Percentiles rank a stretch among this genome's conserved stretches.
Conservation (phyloP, 164 flowering plant species). For the Malania oleifera region DNA sequence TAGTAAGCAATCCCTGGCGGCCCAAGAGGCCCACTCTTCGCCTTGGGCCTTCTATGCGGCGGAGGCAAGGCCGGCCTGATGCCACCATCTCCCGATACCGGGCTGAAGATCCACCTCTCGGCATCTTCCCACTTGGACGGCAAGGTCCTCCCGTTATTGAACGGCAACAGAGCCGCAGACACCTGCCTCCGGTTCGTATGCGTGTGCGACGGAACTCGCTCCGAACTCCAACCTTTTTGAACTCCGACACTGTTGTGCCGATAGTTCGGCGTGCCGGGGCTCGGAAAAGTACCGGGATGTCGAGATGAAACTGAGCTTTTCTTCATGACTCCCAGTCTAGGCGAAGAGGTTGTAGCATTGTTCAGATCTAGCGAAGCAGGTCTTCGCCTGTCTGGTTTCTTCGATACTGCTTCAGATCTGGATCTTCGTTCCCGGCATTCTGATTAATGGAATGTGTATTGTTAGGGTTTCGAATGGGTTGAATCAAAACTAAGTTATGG, state of each 20-base stretch:
- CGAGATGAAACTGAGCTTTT: constrained; percentile 39
- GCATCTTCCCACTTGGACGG: constrained; percentile 99
- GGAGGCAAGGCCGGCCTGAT: constrained; percentile 33
- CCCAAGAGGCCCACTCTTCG: constrained; percentile 94
- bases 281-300: constrained; percentile 50
- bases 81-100: constrained; percentile 53
- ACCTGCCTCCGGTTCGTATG: constrained; percentile 33
- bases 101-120: constrained; percentile 96
- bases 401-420: constrained; percentile 46
- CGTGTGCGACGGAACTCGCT: constrained; percentile 62
- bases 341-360: constrained; percentile 45
- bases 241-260: constrained; percentile 35
- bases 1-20: constrained; percentile 66
- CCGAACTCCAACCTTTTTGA: constrained; percentile 94
- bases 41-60: constrained; percentile 66
- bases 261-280: constrained; percentile 79
- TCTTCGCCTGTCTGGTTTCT: constrained; percentile 46
- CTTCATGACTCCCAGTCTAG: constrained; percentile 50
- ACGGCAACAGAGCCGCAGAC: constrained; percentile 45
- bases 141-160: constrained; percentile 63
- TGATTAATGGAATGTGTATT: constrained; percentile 13
- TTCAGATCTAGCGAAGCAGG: constrained; percentile 75
- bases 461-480: background rate
- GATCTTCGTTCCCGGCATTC: constrained; percentile 69
- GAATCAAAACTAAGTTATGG: background rate